Base-by-base conservation (phyloP, 106 monocot genomes). In the Ottelia alismoides region DNA sequence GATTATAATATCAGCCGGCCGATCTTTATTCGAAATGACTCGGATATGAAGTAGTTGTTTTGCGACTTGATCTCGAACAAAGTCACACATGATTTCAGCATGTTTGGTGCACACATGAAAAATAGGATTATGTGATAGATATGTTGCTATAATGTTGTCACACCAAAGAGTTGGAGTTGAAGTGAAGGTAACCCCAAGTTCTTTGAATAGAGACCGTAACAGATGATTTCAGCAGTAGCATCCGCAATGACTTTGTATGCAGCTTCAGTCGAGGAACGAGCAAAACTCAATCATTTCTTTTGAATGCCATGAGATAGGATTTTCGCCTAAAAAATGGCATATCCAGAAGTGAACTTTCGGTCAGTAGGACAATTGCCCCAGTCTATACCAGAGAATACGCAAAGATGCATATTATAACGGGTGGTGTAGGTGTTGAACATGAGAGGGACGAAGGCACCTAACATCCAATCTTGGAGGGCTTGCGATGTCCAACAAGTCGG, bases 21-120 rank as follows among this genome's bases (percentile, higher is more conserved):
- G n/a, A n/a, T n/a, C n/a, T n/a, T n/a, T n/a, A n/a, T n/a, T n/a
- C n/a, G n/a, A n/a, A n/a, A n/a, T n/a, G n/a, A n/a, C n/a, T n/a
- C n/a, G n/a, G n/a, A n/a, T n/a, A n/a, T n/a, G n/a, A n/a, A n/a
- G n/a, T n/a, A n/a, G n/a, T n/a, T n/a, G n/a, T n/a, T n/a, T n/a
- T n/a, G n/a, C n/a, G n/a, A n/a, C n/a, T n/a, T n/a, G n/a, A n/a
- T 44, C 54, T 28, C 43, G 31, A 43, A 58, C 25, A 43, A 58
- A 58, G 25, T 58, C 23, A 25, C 10, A 46, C 11, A 44, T 24
- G 12, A 45, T n/a, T 23, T 43, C 58, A 9, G 45, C 26, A 18
- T 58, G 58, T 40, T 45, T 43, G 3, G 43, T 44, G 6, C 14
- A 2, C 12, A 17, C 43, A 43, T 58, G 32, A 35, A 58, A 45